These are phyloP conservation scores for Tricholoma saponaceum DNA, from an alignment of 768 basidiomycete genomes.

Conservation along the genomic window DNA sequence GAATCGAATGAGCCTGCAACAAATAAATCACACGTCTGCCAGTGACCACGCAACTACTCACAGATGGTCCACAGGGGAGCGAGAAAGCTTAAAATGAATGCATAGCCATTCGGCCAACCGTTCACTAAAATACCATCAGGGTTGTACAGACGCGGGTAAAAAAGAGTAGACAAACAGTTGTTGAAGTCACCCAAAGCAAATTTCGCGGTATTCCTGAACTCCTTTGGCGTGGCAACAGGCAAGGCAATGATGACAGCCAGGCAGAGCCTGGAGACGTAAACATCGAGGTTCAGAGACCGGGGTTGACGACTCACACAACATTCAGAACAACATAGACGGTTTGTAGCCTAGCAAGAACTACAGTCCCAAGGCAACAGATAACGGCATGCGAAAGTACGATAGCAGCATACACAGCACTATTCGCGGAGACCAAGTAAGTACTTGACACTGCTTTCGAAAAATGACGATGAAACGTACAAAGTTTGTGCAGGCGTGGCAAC, in stretches of 20 bases:
- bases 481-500: conserved; percentile 29
- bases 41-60: conserved; percentile 8
- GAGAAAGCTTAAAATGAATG: conserved; percentile 44
- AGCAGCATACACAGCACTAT: conserved; percentile 64
- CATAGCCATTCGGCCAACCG: conserved; percentile 56
- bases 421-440: neutral
- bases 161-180: conserved; percentile 1
- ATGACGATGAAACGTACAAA: conserved; percentile 18
- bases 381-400: conserved; percentile 60
- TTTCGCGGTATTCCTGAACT: conserved; percentile 55
- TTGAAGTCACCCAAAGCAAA: conserved; percentile 55
- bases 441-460: neutral
- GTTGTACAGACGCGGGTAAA: neutral
- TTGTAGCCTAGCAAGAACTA: conserved; percentile 64
- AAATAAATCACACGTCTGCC: neutral
- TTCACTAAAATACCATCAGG: conserved; percentile 30
- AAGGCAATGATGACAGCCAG: conserved; percentile 65
- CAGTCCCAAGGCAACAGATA: conserved; percentile 68
- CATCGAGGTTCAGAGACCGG: neutral
- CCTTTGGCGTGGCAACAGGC: conserved; percentile 58
- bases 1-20: conserved; percentile 43
- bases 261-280: conserved; percentile 40
- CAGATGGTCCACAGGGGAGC: conserved; percentile 46
- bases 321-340: conserved; percentile 68
- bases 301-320: conserved; percentile 44